Evolutionary conservation across 2,329 filamentous ascomycete genomes (phyloP).

Genomic region (Ascochyta koolunga): DNA sequence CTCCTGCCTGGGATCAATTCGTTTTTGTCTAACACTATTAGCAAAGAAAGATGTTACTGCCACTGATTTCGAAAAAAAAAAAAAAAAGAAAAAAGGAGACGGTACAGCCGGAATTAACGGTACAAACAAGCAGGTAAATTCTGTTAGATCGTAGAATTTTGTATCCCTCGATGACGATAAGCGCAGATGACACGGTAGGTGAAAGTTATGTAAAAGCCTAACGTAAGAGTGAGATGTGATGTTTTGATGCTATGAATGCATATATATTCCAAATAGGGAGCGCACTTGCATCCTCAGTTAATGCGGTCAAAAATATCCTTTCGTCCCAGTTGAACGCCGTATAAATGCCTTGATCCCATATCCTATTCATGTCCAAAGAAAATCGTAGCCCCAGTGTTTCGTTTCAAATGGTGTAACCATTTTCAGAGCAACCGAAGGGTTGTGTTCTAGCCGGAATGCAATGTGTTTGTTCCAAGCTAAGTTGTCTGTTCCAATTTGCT

Average conservation of each 20-base stretch:
- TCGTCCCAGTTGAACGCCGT: conserved; percentile 2
- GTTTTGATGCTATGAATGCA: neutral
- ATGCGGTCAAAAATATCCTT: neutral
- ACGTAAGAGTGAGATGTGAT: conserved; percentile 5
- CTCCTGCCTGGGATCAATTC: too few relatives aligned
- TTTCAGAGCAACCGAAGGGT: neutral
- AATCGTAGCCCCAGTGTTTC: conserved; percentile 8
- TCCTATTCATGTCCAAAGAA: conserved; percentile 8
- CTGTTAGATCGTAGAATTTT: too few relatives aligned
- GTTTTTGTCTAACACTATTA: too few relatives aligned
- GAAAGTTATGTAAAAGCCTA: neutral
- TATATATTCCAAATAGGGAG: neutral
- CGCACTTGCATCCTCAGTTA: neutral
- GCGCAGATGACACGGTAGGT: too few relatives aligned
- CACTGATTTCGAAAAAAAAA: too few relatives aligned
- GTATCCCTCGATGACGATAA: too few relatives aligned
- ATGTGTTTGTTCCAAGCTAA: neutral
- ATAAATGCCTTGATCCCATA: conserved; percentile 3
- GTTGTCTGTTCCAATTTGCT: neutral
- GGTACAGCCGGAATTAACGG: too few relatives aligned
- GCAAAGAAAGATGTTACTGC: too few relatives aligned
- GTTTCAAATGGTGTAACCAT: neutral
- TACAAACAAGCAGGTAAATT: too few relatives aligned
- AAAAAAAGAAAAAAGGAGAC: too few relatives aligned
- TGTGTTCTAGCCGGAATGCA: neutral